Evolutionary conservation across 768 basidiomycete genomes (phyloP), one percentile per base, ranked within the genome.

Genomic region (Pleurotus cornucopiae): DNA sequence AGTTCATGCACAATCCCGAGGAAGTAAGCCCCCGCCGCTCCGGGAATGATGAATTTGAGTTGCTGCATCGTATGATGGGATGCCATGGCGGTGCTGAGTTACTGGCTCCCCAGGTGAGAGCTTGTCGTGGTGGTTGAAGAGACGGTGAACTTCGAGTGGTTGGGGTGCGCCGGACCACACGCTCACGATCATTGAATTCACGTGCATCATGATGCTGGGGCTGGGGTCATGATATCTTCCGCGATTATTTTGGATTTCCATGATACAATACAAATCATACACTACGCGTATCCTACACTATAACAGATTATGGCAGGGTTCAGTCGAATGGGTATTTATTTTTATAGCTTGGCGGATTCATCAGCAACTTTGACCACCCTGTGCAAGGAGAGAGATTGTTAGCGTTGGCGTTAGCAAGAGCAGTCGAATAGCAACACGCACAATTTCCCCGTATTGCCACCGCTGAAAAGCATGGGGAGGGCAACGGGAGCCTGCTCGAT

Each of bases 361-460:
- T 78, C 71, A 4, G 75, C 77, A n/a, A 86, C 75, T 56, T 77
- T 82, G 13, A 87, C 77, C 23, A 87, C 78, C 44, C 85, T 87
- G 56, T 39, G 58, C 55, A 57, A 48, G 12, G 30, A 34, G 30
- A 34, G 6, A 3, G 30, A 44, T 45, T 13, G 20, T 18, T 13
- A 11, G 23, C 39, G 20, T 18, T 13, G 4, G 23, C 39, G 16
- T 40, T 3, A 43, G 16, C n/a, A 57, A 23, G 58, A 16, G 6
- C 55, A 54, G 5, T 23, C 16, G 20, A 13, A 49, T 57, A 30
- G 30, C 39, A 16, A 49, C 30, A 68, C 79, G 52, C 58, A 80
- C 80, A 94, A 65, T 73, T 94, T 93, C 40, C 91, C 92, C 0
- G 79, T 86, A 64, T 94, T 94, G 2, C 76, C 86, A 23, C 92